Percentiles rank a stretch among this genome's conserved stretches.
Evolutionary conservation across 2,329 filamentous ascomycete species (phyloP).

Genomic region (Cladobotryum protrusum): DNA sequence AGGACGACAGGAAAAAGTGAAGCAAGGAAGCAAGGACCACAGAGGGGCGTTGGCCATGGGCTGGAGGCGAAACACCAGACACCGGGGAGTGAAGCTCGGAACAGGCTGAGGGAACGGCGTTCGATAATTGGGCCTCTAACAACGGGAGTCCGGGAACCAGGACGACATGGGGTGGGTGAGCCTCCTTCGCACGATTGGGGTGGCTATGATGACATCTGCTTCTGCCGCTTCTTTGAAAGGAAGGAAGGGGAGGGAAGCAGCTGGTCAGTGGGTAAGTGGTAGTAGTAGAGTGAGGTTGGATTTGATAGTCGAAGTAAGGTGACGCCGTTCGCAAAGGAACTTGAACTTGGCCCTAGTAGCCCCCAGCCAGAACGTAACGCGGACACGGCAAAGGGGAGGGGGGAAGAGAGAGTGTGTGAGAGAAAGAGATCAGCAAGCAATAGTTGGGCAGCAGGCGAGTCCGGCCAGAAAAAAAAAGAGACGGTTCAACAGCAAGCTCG

Average conservation of each 20-base stretch:
- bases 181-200: slow-evolving; percentile 7
- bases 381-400: slow-evolving; percentile 11
- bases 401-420: neutral
- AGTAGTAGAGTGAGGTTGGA: neutral
- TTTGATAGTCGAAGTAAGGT: slow-evolving; percentile 5
- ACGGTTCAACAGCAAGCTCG: slow-evolving; percentile 3
- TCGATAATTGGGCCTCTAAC: slow-evolving; percentile 5
- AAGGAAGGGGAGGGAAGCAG: slow-evolving; percentile 1
- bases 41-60: slow-evolving; percentile 30
- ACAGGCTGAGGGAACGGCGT: slow-evolving; percentile 18
- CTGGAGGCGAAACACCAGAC: slow-evolving; percentile 17
- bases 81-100: slow-evolving; percentile 11
- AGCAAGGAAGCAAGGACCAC: slow-evolving; percentile 28
- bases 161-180: slow-evolving; percentile 13
- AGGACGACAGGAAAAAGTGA: slow-evolving; percentile 29
- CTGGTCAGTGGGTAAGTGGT: neutral
- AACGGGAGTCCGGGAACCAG: slow-evolving; percentile 10
- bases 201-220: slow-evolving; percentile 13
- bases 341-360: slow-evolving; percentile 9
- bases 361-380: slow-evolving; percentile 2
- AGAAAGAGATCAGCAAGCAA: slow-evolving; percentile 6
- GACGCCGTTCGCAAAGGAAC: neutral
- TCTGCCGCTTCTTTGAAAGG: slow-evolving; percentile 1
- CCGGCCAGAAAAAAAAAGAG: neutral
- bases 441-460: slow-evolving; percentile 16